These are phyloP conservation scores for Phytophthora cryptogea DNA, from an alignment of 352 stramenopile species.

Conservation along the genomic window DNA sequence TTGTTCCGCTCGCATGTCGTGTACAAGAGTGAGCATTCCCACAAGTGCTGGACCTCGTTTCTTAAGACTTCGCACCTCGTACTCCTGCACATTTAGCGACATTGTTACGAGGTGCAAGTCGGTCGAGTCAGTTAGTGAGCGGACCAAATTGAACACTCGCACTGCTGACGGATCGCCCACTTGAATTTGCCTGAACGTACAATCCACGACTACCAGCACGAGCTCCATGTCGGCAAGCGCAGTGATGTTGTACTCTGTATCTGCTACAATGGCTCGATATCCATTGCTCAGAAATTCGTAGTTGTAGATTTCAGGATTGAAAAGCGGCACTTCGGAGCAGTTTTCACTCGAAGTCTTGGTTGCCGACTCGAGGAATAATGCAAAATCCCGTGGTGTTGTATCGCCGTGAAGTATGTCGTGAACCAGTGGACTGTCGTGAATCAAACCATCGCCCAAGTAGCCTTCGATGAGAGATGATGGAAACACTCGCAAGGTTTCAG, in stretches of 20 bases:
- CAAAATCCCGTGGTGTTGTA: constrained; percentile 36
- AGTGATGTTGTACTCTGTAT: constrained; percentile 43
- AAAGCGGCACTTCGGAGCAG: constrained; percentile 21
- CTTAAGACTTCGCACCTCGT: constrained; percentile 22
- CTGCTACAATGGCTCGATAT: constrained; percentile 25
- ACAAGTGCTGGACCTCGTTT: constrained; percentile 28
- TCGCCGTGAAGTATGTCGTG: constrained; percentile 19
- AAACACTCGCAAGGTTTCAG: constrained; percentile 17
- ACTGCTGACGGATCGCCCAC: constrained; percentile 15
- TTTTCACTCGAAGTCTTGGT: constrained; percentile 24
- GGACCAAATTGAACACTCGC: constrained; percentile 43
- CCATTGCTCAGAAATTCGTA: constrained; percentile 38
- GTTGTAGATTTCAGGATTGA: constrained; percentile 37
- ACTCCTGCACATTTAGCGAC: constrained; percentile 41
- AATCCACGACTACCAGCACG: constrained; percentile 51
- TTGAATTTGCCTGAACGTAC: constrained; percentile 32
- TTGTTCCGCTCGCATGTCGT: constrained; percentile 27
- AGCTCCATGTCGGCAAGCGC: constrained; percentile 38
- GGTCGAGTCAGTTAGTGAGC: constrained; percentile 10
- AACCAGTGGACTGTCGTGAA: constrained; percentile 42
- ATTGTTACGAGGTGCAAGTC: constrained; percentile 32
- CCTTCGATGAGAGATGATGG: constrained; percentile 25
- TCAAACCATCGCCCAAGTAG: constrained; percentile 34
- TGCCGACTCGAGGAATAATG: constrained; percentile 41
- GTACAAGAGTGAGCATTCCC: constrained; percentile 32